Conservation (phyloP, 148 eudicot species). For the Polygonum aviculare region DNA sequence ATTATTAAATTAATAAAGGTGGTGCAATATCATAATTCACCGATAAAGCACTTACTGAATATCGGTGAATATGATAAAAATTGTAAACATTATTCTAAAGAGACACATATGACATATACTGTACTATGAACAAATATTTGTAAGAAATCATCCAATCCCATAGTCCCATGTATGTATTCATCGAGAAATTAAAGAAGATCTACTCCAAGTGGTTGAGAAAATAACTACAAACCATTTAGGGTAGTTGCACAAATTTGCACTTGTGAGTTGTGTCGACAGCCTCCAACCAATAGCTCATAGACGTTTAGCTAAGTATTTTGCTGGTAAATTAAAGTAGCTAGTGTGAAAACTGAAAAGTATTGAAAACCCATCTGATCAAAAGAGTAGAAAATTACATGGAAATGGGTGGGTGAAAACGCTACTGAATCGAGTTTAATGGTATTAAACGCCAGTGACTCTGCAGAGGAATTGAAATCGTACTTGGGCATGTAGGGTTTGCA, state of each 20-base stretch:
- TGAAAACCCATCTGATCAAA: neutral
- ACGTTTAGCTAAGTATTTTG: neutral
- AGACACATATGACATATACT: neutral
- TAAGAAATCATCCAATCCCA: neutral
- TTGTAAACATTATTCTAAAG: too few species aligned
- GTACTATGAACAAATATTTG: neutral
- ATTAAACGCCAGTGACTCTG: neutral
- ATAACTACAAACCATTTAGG: neutral
- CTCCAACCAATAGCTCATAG: neutral
- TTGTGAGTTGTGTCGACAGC: neutral
- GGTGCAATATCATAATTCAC: too few species aligned
- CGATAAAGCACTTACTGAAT: too few species aligned
- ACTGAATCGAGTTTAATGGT: neutral
- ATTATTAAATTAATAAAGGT: too few species aligned
- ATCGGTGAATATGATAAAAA: too few species aligned
- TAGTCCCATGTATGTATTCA: conserved; percentile 4
- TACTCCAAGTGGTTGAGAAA: conserved; percentile 4
- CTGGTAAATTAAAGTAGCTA: neutral
- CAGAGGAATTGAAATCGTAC: conserved; percentile 10
- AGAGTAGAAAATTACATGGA: neutral
- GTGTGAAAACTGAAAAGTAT: neutral
- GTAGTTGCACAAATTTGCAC: conserved; percentile 1
- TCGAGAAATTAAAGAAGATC: neutral
- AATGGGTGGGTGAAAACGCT: conserved; percentile 5
- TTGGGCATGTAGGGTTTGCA: neutral